Conservation (phyloP, 1,284 basidiomycete genomes). For the Serendipita sp. region DNA sequence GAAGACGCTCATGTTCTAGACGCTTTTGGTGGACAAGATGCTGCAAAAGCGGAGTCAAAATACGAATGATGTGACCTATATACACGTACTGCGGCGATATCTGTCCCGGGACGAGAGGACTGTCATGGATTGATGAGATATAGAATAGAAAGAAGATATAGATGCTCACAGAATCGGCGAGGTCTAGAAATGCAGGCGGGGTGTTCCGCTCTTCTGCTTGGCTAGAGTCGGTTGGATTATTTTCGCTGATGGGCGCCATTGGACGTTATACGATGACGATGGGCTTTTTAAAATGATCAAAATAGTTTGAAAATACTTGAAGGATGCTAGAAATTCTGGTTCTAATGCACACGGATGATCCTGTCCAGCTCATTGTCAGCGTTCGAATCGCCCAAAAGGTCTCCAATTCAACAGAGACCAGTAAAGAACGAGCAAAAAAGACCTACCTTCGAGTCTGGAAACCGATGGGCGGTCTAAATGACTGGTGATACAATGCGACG, state of each 20-base stretch:
- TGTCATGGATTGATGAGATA: constrained; percentile 11
- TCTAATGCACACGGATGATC: constrained; percentile 39
- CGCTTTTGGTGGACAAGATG: constrained; percentile 74
- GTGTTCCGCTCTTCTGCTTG: constrained; percentile 56
- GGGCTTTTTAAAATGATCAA: constrained; percentile 23
- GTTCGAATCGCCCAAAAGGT: constrained; percentile 33
- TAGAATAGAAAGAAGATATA: constrained; percentile 1
- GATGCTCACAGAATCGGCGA: constrained; percentile 68
- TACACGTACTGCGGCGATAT: constrained; percentile 4
- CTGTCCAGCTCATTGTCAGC: constrained; percentile 54
- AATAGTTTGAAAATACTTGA: constrained; percentile 34
- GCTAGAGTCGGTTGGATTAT: constrained; percentile 21
- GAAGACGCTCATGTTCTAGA: constrained; percentile 79
- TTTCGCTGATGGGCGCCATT: constrained; percentile 57
- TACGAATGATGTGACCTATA: constrained; percentile 4
- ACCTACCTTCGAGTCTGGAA: constrained; percentile 33
- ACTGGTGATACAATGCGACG: constrained; percentile 53
- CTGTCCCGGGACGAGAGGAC: constrained; percentile 16
- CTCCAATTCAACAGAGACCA: constrained; percentile 11
- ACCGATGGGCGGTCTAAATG: constrained; percentile 56
- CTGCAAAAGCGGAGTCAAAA: constrained; percentile 27
- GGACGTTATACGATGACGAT: constrained; percentile 55
- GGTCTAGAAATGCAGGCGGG: constrained; percentile 77
- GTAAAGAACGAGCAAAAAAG: constrained; percentile 13
- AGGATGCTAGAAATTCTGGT: constrained; percentile 40